Base-by-base conservation (phyloP, 1,284 basidiomycete genomes). In the Papiliotrema flavescens region DNA sequence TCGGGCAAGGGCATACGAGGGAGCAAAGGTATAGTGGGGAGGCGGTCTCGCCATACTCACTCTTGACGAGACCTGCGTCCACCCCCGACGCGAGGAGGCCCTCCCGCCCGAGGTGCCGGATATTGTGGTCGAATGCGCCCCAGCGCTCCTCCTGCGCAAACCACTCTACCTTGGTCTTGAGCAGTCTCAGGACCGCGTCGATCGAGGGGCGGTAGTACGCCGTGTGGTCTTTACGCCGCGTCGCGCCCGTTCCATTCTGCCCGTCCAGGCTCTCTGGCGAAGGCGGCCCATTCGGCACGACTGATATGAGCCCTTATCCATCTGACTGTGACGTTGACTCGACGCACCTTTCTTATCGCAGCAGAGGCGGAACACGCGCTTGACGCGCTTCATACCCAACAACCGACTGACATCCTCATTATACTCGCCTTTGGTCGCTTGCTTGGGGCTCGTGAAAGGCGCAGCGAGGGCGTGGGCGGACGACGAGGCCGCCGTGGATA, bases 81-180 rank as follows among this genome's bases (percentile, higher is more conserved):
- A 45, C 56, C 1, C 49, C 55, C 9, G 37, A n/a, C 1, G 50
- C 62, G 14, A 67, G 39, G 42, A 75, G 47, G 2, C 71, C 73
- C 46, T 75, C 71, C 23, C 64, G 51, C 0, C 59, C 65, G 3
- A 73, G 54, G 4, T 50, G 50, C 37, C 73, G 59, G 2, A 73
- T 61, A 19, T 73, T 60, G 50, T 73, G 71, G 55, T 75, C 73
- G 42, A 75, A 75, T 41, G 63, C 62, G 41, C 60, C 60, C 49
- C 65, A 70, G 44, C 63, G 58, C 8, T 60, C 51, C n/a, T 52
- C 51, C 7, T 49, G 20, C 0, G 66, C 61, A 24, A 75, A 57
- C 44, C 60, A 51, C n/a, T 63, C 66, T 8, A 69, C 63, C 40
- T 75, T 75, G 35, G 45, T 44, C 34, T 57, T 57, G 2, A 75